Base-by-base conservation (phyloP, 2,329 filamentous ascomycete species). In the Elsinoe batatas region DNA sequence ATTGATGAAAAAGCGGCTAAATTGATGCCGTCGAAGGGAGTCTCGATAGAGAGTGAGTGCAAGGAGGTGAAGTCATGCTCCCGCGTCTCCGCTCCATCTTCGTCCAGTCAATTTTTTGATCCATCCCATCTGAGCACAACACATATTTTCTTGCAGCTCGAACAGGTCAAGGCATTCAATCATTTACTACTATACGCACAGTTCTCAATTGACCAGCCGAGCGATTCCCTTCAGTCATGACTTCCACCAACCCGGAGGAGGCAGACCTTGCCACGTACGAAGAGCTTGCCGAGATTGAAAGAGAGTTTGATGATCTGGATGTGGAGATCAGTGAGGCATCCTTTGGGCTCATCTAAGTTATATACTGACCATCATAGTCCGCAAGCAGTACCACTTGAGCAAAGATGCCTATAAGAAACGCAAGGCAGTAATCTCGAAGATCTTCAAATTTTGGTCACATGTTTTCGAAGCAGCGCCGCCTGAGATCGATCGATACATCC, bases 381-480 rank as follows among this genome's bases (percentile, higher is more conserved):
- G 87, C 66, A 79, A 85, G 66, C 84, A 91, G 69, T 79, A 85
- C 63, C 73, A 79, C 61, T 77, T 90, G 63, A 80, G 81, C 65
- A 75, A 77, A 59, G 79, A 85, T 43, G 79, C 95, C 59, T 95
- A 89, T 76, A 77, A 80, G 64, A 87, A 87, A 73, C 88, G 91
- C 68, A 77, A 81, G 61, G 78, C 81, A 63, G 72, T 89, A 61
- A 76, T 93, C 61, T 71, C 79, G 60, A 77, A 84, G 66, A 91
- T 96, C 67, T 81, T 83, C 63, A 83, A 88, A 74, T 98, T 97
- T 81, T 97, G 93, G 93, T 79, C 88, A n/a, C 81, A 94, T 57
- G 91, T 96, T 57, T 79, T 97, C 69, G 88, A 95, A 75, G 85
- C 90, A 73, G 84, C 87, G 2, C 90, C 91, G 1, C 78, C 80